phyloP scores from a whole-genome alignment of 129 eudicot genomes.

The Helichrysum umbraculigerum region DNA sequence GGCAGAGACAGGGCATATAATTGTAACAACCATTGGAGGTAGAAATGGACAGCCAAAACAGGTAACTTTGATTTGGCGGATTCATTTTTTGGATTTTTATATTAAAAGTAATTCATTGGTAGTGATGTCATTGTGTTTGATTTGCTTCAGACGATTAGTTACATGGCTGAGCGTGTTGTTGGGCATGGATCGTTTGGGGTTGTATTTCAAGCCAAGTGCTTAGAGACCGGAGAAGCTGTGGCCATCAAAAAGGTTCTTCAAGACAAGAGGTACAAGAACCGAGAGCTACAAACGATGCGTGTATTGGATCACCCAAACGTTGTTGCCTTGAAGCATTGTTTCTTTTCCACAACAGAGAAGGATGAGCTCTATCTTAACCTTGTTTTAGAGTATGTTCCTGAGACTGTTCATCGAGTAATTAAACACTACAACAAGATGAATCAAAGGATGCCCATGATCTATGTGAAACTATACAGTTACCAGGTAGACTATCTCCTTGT shows the following conservation, averaged over 20 bases:
- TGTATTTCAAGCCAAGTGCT: conserved; percentile 91
- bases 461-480: conserved; percentile 80
- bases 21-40: conserved; percentile 95
- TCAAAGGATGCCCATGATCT: conserved; percentile 89
- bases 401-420: conserved; percentile 82
- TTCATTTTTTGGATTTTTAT: neutral
- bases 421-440: conserved; percentile 84
- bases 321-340: conserved; percentile 83
- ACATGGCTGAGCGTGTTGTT: conserved; percentile 93
- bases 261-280: conserved; percentile 86
- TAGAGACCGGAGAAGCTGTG: conserved; percentile 91
- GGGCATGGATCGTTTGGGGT: conserved; percentile 97
- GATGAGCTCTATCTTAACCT: conserved; percentile 81
- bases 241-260: conserved; percentile 91
- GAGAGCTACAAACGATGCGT: conserved; percentile 94
- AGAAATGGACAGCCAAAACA: conserved; percentile 89
- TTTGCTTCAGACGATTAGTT: conserved; percentile 72
- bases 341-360: conserved; percentile 86
- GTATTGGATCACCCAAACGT: conserved; percentile 89
- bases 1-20: conserved; percentile 93
- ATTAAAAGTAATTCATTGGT: neutral
- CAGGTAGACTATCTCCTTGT: conserved; percentile 44
- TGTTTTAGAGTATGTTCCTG: conserved; percentile 90
- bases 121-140: conserved; percentile 9
- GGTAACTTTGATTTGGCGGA: conserved; percentile 36